A percentile compares a stretch with the other conserved stretches of the same genome.
Conservation (phyloP, 257 asterid genomes). For the Lavandula angustifolia region DNA sequence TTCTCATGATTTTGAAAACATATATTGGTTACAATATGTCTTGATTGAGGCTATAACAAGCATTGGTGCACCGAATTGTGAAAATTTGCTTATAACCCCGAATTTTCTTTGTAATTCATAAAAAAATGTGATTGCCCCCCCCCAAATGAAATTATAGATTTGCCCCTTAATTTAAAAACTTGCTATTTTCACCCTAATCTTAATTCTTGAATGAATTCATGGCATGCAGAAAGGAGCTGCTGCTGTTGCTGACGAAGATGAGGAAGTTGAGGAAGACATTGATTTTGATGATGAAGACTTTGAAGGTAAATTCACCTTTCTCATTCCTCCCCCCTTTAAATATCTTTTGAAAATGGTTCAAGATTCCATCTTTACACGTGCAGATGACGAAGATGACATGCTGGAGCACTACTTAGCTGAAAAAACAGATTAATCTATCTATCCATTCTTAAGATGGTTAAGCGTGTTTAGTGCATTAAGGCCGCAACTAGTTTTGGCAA, state of each 20-base stretch:
- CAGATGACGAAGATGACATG: slow-evolving; percentile 96
- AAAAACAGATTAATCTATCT: slow-evolving; percentile 48
- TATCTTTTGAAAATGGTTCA: not conserved
- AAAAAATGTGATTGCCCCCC: no score
- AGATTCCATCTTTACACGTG: slow-evolving; percentile 9
- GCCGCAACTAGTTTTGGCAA: slow-evolving; percentile 2
- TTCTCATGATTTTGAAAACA: slow-evolving; percentile 8
- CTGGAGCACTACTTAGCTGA: slow-evolving; percentile 94
- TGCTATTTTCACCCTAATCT: no score
- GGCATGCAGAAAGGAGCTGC: slow-evolving; percentile 69
- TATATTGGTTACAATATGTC: not conserved
- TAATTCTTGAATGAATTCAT: slow-evolving; percentile 13
- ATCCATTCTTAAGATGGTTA: slow-evolving; percentile 38
- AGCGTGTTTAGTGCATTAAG: slow-evolving; percentile 10
- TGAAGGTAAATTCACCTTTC: slow-evolving; percentile 53
- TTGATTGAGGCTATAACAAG: slow-evolving; percentile 10
- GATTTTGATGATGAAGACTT: slow-evolving; percentile 94
- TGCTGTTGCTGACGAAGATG: slow-evolving; percentile 64
- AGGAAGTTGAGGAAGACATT: slow-evolving; percentile 76
- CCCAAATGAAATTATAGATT: no score
- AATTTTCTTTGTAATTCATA: no score
- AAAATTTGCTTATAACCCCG: no score
- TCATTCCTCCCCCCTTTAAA: not conserved
- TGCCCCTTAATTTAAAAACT: no score
- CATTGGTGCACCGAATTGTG: not conserved